phyloP scores from a whole-genome alignment of 108 stramenopile genomes.

The Stephanodiscus minutulus region DNA sequence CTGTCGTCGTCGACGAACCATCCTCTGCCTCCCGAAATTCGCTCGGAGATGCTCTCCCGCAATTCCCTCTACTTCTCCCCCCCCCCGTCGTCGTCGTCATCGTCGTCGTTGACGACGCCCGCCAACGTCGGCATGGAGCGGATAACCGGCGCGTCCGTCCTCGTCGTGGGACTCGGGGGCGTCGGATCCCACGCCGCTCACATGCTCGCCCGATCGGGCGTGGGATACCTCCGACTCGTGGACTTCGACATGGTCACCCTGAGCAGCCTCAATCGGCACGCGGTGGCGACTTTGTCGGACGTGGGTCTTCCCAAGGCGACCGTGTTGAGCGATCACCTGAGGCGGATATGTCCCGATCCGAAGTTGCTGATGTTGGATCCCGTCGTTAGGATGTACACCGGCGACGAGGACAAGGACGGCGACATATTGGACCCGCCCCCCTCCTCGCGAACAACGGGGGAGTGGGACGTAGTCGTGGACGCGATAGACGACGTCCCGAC shows the following conservation, averaged over 20 bases:
- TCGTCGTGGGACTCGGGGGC: constrained; percentile 97
- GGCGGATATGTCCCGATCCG: constrained; percentile 66
- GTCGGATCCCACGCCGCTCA: constrained; percentile 94
- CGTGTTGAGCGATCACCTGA: constrained; percentile 64
- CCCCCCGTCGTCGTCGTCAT: not conserved
- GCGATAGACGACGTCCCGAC: constrained; percentile 99
- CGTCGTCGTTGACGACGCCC: not conserved
- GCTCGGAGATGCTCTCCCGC: constrained; percentile 93
- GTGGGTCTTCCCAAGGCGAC: constrained; percentile 92
- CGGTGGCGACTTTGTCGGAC: constrained; percentile 92
- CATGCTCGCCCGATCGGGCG: constrained; percentile 95
- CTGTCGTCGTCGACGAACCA: not conserved
- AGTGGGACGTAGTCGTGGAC: constrained; percentile 93
- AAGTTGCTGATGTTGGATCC: constrained; percentile 54
- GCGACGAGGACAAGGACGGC: constrained; percentile 56
- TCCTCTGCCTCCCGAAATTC: constrained; percentile 58
- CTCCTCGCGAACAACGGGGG: not conserved
- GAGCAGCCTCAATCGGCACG: constrained; percentile 97
- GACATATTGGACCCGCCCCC: constrained; percentile 50
- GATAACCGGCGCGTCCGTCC: constrained; percentile 18
- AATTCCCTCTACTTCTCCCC: constrained; percentile 82
- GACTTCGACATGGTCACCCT: constrained; percentile 99
- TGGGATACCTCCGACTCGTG: constrained; percentile 85
- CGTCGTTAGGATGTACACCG: constrained; percentile 76
- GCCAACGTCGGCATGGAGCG: constrained; percentile 19